Conservation (phyloP, 2,329 filamentous ascomycete genomes). For the Pseudocercospora pini-densiflorae region DNA sequence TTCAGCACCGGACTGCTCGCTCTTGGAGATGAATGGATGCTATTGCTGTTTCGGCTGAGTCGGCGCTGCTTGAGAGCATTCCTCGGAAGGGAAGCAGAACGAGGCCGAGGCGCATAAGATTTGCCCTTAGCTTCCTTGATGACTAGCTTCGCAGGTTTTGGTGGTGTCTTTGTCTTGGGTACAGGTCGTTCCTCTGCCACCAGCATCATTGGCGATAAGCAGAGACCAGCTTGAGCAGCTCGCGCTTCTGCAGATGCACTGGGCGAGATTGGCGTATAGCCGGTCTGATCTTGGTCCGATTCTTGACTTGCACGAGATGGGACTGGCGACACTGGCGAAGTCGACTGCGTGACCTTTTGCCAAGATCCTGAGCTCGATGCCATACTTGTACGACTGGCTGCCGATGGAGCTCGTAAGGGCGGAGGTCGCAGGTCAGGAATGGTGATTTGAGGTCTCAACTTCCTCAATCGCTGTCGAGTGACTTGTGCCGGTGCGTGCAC, state of each 20-base stretch:
- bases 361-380: conserved; percentile 37
- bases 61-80: conserved; percentile 28
- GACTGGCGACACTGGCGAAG: conserved; percentile 37
- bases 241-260: conserved; percentile 26
- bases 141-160: conserved; percentile 37
- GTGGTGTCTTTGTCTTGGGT: conserved; percentile 31
- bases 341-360: conserved; percentile 35
- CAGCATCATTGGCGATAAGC: conserved; percentile 41
- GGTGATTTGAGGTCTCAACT: conserved; percentile 38
- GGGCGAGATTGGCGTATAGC: conserved; percentile 35
- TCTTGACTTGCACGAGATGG: conserved; percentile 29
- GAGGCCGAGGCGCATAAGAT: conserved; percentile 37
- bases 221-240: conserved; percentile 16
- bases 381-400: conserved; percentile 22
- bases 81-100: conserved; percentile 37
- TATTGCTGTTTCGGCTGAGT: conserved; percentile 20
- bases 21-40: conserved; percentile 24
- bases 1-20: conserved; percentile 21
- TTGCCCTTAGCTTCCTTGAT: conserved; percentile 35
- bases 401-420: conserved; percentile 35
- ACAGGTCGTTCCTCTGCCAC: conserved; percentile 42
- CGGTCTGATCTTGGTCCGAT: conserved; percentile 29
- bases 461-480: conserved; percentile 34
- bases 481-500: conserved; percentile 29
- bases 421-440: conserved; percentile 34